Evolutionary conservation across 768 basidiomycete species (phyloP).

Genomic region (Kwoniella bestiolae): DNA sequence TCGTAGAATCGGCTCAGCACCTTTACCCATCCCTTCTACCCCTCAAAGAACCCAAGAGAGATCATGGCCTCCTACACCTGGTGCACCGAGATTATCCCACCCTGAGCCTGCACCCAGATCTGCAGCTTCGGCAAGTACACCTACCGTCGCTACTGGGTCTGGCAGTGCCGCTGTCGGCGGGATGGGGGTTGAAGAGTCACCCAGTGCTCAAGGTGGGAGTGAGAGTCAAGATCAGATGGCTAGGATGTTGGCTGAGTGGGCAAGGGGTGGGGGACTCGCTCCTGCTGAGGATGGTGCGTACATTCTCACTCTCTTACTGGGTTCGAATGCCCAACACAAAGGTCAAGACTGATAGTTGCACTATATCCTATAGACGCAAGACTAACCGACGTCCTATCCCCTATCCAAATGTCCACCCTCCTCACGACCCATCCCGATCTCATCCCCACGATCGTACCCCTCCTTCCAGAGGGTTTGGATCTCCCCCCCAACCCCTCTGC

Average conservation of each 20-base stretch:
- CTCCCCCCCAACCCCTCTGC: conserved; percentile 65
- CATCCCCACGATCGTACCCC: conserved; percentile 72
- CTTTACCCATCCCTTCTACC: conserved; percentile 25
- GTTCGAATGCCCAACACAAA: no score
- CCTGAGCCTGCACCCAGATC: conserved; percentile 32
- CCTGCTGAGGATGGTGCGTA: conserved; percentile 20
- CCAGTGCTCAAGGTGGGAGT: conserved; percentile 4
- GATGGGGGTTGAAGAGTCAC: conserved; percentile 19
- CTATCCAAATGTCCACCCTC: conserved; percentile 60
- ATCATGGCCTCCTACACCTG: conserved; percentile 41
- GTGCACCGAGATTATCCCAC: conserved; percentile 36
- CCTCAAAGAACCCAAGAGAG: conserved; percentile 24
- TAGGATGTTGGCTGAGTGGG: conserved; percentile 43
- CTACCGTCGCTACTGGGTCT: conserved; percentile 2
- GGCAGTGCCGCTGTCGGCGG: conserved; percentile 6
- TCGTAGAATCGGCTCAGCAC: conserved; percentile 28
- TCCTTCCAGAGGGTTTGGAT: conserved; percentile 78
- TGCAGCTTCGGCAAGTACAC: conserved; percentile 5
- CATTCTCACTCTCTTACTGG: no score
- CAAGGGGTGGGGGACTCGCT: conserved; percentile 37
- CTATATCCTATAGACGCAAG: conserved; percentile 35
- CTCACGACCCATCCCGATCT: conserved; percentile 68
- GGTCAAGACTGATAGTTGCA: neutral
- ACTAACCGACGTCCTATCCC: conserved; percentile 51
- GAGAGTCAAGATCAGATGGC: conserved; percentile 43